A percentile compares a stretch with the other conserved stretches of the same genome.
Evolutionary conservation across 2,329 filamentous ascomycete genomes (phyloP).

Genomic region (Pseudogymnoascus sp.): DNA sequence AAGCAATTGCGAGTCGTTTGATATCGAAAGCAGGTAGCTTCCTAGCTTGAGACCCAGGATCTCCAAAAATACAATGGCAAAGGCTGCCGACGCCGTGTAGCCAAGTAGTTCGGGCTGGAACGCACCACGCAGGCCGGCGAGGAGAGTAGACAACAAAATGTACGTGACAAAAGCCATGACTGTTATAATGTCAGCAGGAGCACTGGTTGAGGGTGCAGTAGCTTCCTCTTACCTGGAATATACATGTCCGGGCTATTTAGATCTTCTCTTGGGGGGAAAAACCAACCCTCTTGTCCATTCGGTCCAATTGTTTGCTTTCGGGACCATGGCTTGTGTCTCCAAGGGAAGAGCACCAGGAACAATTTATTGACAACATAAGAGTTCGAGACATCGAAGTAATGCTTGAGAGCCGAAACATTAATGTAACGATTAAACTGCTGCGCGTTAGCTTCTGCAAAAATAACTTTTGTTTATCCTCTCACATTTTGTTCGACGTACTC

Average conservation of each 20-base stretch:
- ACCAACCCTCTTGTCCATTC: conserved; percentile 65
- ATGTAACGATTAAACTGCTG: conserved; percentile 69
- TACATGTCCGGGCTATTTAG: conserved; percentile 99
- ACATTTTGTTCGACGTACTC: conserved; percentile 96
- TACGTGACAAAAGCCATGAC: conserved; percentile 98
- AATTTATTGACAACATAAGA: conserved; percentile 92
- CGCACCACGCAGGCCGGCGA: conserved; percentile 80
- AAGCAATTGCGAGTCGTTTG: conserved; percentile 84
- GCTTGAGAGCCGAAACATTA: conserved; percentile 87
- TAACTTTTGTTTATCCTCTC: conserved; percentile 40
- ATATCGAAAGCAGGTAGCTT: conserved; percentile 89
- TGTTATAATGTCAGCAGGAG: conserved; percentile 2
- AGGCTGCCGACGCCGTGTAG: conserved; percentile 75
- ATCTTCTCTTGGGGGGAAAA: conserved; percentile 87
- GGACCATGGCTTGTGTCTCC: conserved; percentile 96
- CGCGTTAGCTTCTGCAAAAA: conserved; percentile 12
- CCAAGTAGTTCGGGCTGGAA: conserved; percentile 93
- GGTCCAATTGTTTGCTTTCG: conserved; percentile 72
- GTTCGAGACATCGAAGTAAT: conserved; percentile 99
- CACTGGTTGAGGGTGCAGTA: not conserved
- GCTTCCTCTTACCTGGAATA: conserved; percentile 56
- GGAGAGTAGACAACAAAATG: conserved; percentile 82
- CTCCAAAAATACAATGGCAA: conserved; percentile 77
- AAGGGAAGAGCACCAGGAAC: conserved; percentile 88
- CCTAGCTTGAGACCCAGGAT: conserved; percentile 86